Evolutionary conservation across 495 filamentous ascomycete genomes (phyloP), one percentile per base, ranked within the genome.

Genomic region (Talaromyces adpressus): DNA sequence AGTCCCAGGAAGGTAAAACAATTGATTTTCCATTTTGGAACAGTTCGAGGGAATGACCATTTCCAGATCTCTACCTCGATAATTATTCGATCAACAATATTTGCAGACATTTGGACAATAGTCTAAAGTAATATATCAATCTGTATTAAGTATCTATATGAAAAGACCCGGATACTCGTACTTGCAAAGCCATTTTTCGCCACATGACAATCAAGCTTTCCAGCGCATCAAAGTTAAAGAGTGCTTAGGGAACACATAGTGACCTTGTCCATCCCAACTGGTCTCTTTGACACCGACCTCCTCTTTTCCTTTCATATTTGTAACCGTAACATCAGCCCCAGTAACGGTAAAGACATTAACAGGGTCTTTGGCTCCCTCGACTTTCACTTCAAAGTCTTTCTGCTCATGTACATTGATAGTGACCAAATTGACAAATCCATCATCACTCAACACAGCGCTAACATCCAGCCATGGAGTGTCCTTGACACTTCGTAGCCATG

Each of bases 381-480:
- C 64, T 47, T 80, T 73, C 1, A 79, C 77, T 62, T 83, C 81
- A 49, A 86, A 84, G 23, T 78, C 82, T 68, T 82, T 76, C 16
- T 78, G 75, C 58, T 86, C 85, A 64, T 80, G 76, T 45, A 89
- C 81, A 72, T 92, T 92, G 29, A 89, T 88, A 22, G 90, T 88
- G 4, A 82, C 87, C 62, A 92, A 63, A 62, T 75, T 88, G 1
- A 87, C 80, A 45, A 74, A 79, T 0, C 88, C 88, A 62, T 86
- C 80, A 25, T 89, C 85, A 12, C 79, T 80, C 4, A 89, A 62
- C 8, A 79, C 75, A 20, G 88, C 89, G 66, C 86, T 88, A 18
- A 88, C 86, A 72, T 92, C 89, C 65, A 92, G 67, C 82, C 82
- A 90, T 9, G 88, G 86, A 0, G 85, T 86, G 59, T 88, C 85